These are phyloP conservation scores for Phallus indusiatus DNA, from an alignment of 768 basidiomycete genomes.

Conservation along the genomic window DNA sequence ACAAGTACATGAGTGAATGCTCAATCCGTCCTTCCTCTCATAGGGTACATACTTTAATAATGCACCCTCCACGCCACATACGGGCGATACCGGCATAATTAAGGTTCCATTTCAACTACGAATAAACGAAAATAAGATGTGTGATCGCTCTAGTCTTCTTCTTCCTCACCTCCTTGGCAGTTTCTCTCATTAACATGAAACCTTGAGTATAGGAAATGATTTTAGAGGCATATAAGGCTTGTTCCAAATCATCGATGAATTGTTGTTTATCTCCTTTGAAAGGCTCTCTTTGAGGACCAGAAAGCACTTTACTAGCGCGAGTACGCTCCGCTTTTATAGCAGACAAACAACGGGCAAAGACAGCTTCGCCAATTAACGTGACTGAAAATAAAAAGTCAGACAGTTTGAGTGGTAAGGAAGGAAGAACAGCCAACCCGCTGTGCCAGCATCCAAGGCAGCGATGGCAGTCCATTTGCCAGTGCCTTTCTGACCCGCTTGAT, in stretches of 20 bases:
- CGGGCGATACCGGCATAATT: conserved; percentile 96
- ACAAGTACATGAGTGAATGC: not conserved
- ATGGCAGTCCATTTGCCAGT: conserved; percentile 99
- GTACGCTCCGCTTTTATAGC: conserved; percentile 93
- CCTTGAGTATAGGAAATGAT: conserved; percentile 99
- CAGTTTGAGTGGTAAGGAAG: conserved; percentile 8
- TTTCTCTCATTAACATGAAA: conserved; percentile 99
- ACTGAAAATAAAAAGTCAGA: conserved; percentile 42
- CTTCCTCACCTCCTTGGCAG: conserved; percentile 72
- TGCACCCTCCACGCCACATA: conserved; percentile 99
- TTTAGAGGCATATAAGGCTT: conserved; percentile 98
- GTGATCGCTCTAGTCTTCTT: not conserved
- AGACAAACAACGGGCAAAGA: conserved; percentile 97
- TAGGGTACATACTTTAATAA: conserved; percentile 67
- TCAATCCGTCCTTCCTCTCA: not conserved
- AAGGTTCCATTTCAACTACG: conserved; percentile 79
- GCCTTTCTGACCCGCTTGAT: conserved; percentile 96
- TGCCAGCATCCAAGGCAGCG: conserved; percentile 88
- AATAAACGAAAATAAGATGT: not conserved
- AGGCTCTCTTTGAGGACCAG: conserved; percentile 83
- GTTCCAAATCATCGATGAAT: conserved; percentile 98
- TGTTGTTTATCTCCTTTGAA: conserved; percentile 98
- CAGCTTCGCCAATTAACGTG: conserved; percentile 98
- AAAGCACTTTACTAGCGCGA: conserved; percentile 84
- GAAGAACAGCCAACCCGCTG: conserved; percentile 46